Evolutionary conservation across 495 filamentous ascomycete genomes (phyloP), one percentile per base, ranked within the genome.

Genomic region (Lichenothelia convexa): DNA sequence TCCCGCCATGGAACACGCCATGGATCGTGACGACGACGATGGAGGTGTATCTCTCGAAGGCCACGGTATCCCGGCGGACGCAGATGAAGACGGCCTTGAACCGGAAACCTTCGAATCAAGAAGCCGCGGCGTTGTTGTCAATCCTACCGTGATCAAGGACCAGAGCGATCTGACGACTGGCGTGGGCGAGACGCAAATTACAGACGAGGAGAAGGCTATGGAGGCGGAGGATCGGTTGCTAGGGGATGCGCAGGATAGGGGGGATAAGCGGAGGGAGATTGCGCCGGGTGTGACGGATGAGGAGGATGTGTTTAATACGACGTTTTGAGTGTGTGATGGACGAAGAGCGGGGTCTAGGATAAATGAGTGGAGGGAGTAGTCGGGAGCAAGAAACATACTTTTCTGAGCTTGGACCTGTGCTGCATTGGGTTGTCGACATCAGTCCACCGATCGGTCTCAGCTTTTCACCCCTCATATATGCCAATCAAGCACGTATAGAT

Each of bases 301-400:
- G 23, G 39, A 41, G 4, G 39, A 41, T 36, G 32, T 26, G 4
- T 41, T 41, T 29, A 41, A 41, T 21, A 35, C 5, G 31, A 36
- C 20, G 5, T 31, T 41, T 21, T 41, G 16, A 40, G 13, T 13
- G 24, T 29, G 24, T n/a, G n/a, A n/a, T n/a, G n/a, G n/a, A n/a
- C n/a, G n/a, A n/a, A n/a, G n/a, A n/a, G n/a, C n/a, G n/a, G n/a
- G n/a, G n/a, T n/a, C n/a, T n/a, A n/a, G n/a, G n/a, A n/a, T n/a
- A n/a, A n/a, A n/a, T n/a, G n/a, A n/a, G n/a, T n/a, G n/a, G n/a
- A n/a, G n/a, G n/a, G n/a, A n/a, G n/a, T n/a, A n/a, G n/a, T n/a
- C n/a, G n/a, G n/a, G n/a, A n/a, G n/a, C n/a, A n/a, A n/a, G n/a
- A n/a, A n/a, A n/a, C n/a, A n/a, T n/a, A n/a, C n/a, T n/a, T n/a